Evolutionary conservation across 345 rosid species (phyloP), one percentile per base, ranked within the genome.

Genomic region (Fremontodendron californicum): DNA sequence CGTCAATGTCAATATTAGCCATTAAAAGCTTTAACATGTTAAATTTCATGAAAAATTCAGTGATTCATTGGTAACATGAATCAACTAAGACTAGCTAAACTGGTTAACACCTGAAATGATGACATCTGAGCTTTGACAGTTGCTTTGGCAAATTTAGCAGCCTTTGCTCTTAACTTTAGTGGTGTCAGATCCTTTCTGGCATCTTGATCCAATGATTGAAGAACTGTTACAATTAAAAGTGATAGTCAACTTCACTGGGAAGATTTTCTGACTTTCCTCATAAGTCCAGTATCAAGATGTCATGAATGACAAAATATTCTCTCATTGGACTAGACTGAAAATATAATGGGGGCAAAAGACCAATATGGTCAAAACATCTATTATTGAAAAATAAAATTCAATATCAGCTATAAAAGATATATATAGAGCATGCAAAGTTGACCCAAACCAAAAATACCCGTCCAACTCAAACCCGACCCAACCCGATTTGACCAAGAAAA

Each of bases 71-170:
- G 54, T 29, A 46, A 31, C 5, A 60, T 45, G 48, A 75, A 64
- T 68, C 67, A 65, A 63, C 51, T 45, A 70, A 33, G 25, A 64
- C 35, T 37, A 60, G 13, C 46, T 3, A 80, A 31, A 73, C 74
- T 65, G 77, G 33, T 51, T 37, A 62, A 73, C 76, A 93, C 98
- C 99, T 95, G 90, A 85, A 95, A 95, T 79, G 99, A 89, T 67
- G 88, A 87, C 99, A 93, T 95, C 87, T 93, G 98, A 58, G 90
- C 81, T 90, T 92, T 90, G 83, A 93, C 97, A 72, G 99, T 95
- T 81, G 96, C 91, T 84, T 87, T 90, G 48, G 98, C 97, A 75
- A 92, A 95, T 80, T 93, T 95, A 19, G 98, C 93, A 16, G 99
- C 96, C 89, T 93, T 95, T 61, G 91, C 91, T 84, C 99, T 89